phyloP scores from a whole-genome alignment of 1,284 basidiomycete species.

The Fistulina hepatica region DNA sequence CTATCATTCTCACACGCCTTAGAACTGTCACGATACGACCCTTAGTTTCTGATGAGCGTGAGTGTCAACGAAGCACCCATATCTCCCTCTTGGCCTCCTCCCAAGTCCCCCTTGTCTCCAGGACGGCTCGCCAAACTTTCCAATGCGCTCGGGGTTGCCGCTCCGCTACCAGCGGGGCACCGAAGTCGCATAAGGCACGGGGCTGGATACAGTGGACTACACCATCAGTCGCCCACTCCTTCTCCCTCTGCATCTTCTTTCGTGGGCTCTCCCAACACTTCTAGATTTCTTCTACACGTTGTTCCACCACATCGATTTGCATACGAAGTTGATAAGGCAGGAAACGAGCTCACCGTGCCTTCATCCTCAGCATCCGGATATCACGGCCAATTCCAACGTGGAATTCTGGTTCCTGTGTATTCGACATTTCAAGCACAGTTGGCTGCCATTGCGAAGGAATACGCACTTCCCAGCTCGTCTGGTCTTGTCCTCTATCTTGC shows the following conservation, averaged over 20 bases:
- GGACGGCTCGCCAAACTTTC: slow-evolving; percentile 68
- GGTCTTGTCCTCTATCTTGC: slow-evolving; percentile 73
- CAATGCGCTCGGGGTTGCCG: slow-evolving; percentile 70
- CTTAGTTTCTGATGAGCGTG: too few relatives aligned
- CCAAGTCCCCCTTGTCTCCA: slow-evolving; percentile 60
- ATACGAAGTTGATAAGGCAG: slow-evolving; percentile 38
- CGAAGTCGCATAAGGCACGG: slow-evolving; percentile 25
- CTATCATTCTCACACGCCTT: too few relatives aligned
- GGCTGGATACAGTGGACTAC: slow-evolving; percentile 30
- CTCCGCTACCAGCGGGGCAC: slow-evolving; percentile 45
- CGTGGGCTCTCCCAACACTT: slow-evolving; percentile 30
- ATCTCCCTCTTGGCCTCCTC: slow-evolving; percentile 56
- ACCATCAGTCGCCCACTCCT: slow-evolving; percentile 48
- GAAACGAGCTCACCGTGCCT: slow-evolving; percentile 37
- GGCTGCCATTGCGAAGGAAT: slow-evolving; percentile 76
- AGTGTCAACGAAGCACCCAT: too few relatives aligned
- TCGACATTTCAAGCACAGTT: slow-evolving; percentile 63
- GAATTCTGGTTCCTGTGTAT: slow-evolving; percentile 62
- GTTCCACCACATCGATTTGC: slow-evolving; percentile 60
- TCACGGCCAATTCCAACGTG: slow-evolving; percentile 65
- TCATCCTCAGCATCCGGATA: slow-evolving; percentile 57
- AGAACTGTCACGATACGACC: too few relatives aligned
- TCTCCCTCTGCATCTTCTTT: slow-evolving; percentile 31
- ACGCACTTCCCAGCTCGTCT: slow-evolving; percentile 68
- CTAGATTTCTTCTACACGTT: slow-evolving; percentile 65